Base-by-base conservation (phyloP, 345 rosid genomes). In the Rhodamnia rubescens region DNA sequence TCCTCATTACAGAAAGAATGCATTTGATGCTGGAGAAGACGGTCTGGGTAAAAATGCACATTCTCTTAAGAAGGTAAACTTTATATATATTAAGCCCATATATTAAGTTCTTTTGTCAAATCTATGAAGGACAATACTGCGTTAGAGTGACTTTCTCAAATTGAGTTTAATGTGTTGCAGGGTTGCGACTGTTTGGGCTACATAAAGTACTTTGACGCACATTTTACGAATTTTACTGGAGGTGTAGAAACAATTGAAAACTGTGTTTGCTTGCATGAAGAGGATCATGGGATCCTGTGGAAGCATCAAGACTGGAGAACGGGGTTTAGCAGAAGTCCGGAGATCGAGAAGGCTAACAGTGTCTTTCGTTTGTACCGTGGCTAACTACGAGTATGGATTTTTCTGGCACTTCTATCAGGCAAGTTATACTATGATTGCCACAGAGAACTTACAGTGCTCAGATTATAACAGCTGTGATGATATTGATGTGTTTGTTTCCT, bases 251-350 rank as follows among this genome's bases (percentile, higher is more conserved):
- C 94, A 21, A 92, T 90, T 59, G 95, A 93, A 85, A 94, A 94
- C 64, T 93, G 93, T 92, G 98, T 93, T 40, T 94, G 95, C 85
- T 84, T 94, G 91, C 98, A 92, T 81, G 98, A 94, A 89, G 98
- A 94, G 90, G 98, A 94, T 89, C 93, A 92, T 83, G 95, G 95
- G 27, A 93, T 93, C 82, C 85, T 94, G 55, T 93, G 98, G 98
- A 94, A 94, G 91, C 98, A 94, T 89, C 98, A 94, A 89, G 98
- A 94, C 84, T 94, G 96, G 96, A 93, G 98, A 89, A 93, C 96
- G 6, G 98, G 98, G 95, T 51, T 92, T 94, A 84, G 94, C 95
- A 74, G 96, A 94, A 92, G 98, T 92, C 82, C 90, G 96, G n/a
- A 84, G 96, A 84, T 94, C 96, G 52, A 93, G 96, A 87, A 89